Evolutionary conservation across 805 yeast genomes (phyloP).

Genomic region (Hanseniaspora valbyensis): DNA sequence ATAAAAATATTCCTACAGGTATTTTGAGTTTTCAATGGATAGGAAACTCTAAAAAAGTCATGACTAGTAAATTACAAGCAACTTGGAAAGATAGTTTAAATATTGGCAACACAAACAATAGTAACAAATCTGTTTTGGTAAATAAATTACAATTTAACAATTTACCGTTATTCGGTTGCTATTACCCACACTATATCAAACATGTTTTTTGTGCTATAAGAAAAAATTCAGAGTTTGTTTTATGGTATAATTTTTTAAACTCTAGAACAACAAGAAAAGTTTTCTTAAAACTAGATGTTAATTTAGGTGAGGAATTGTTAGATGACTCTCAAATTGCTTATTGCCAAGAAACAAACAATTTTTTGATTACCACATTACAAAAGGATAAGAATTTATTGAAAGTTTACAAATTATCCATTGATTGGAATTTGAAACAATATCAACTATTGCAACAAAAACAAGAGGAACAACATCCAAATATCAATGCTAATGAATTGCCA

Average conservation of each 20-base stretch:
- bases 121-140: slow-evolving; percentile 12
- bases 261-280: slow-evolving; percentile 31
- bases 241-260: slow-evolving; percentile 32
- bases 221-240: slow-evolving; percentile 29
- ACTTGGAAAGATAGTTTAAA: slow-evolving; percentile 3
- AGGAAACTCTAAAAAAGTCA: slow-evolving; percentile 31
- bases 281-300: slow-evolving; percentile 24
- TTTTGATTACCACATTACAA: slow-evolving; percentile 26
- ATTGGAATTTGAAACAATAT: slow-evolving; percentile 25
- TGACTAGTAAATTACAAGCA: slow-evolving; percentile 17
- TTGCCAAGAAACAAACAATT: slow-evolving; percentile 26
- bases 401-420: slow-evolving; percentile 26
- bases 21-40: slow-evolving; percentile 36
- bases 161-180: slow-evolving; percentile 28
- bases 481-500: slow-evolving; percentile 22
- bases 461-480: slow-evolving; percentile 16
- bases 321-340: slow-evolving; percentile 28
- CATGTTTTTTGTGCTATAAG: slow-evolving; percentile 30
- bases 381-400: slow-evolving; percentile 22
- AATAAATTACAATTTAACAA: slow-evolving; percentile 28
- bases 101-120: neutral
- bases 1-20: slow-evolving; percentile 30
- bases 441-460: slow-evolving; percentile 13
- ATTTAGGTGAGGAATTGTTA: slow-evolving; percentile 27
- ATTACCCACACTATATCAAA: slow-evolving; percentile 31